Evolutionary conservation across 805 yeast genomes (phyloP).

Genomic region (Starmerella etchellsii): DNA sequence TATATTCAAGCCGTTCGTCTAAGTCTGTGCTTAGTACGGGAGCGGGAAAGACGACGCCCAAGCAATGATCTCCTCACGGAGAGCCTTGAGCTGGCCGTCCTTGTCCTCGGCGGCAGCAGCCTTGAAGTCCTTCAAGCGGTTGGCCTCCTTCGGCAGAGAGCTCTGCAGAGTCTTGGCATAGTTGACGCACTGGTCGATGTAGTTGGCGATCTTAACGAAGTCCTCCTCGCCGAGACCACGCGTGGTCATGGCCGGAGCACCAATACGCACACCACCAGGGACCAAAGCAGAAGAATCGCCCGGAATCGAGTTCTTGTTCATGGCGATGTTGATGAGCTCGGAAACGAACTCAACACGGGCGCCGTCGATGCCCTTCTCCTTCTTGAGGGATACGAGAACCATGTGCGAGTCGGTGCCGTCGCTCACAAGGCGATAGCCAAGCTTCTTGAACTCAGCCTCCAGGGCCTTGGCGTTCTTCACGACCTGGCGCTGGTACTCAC

Average conservation of each 20-base stretch:
- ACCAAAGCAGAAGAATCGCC: conserved; percentile 94
- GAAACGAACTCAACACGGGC: conserved; percentile 93
- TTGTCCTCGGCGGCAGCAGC: conserved; percentile 53
- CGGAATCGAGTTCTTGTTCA: conserved; percentile 95
- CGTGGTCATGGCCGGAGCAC: conserved; percentile 98
- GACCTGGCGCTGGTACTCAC: conserved; percentile 78
- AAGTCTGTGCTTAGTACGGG: conserved; percentile 24
- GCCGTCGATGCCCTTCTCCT: conserved; percentile 80
- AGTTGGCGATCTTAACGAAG: conserved; percentile 64
- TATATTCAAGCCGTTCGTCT: too few species aligned
- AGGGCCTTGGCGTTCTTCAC: conserved; percentile 76
- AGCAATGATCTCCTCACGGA: conserved; percentile 64
- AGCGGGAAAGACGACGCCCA: conserved; percentile 59
- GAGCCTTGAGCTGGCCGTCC: conserved; percentile 49
- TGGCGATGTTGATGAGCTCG: conserved; percentile 87
- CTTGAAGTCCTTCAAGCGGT: conserved; percentile 93
- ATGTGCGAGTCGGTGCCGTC: conserved; percentile 96
- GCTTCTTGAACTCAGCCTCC: conserved; percentile 56
- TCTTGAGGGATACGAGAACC: conserved; percentile 75
- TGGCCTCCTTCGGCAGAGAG: conserved; percentile 72
- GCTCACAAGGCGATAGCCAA: conserved; percentile 73
- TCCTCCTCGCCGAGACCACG: conserved; percentile 89
- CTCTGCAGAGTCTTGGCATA: conserved; percentile 66
- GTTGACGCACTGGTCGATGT: conserved; percentile 66
- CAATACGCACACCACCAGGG: conserved; percentile 95